phyloP scores from a whole-genome alignment of 108 stramenopile genomes.

The Skeletonema menzelii region DNA sequence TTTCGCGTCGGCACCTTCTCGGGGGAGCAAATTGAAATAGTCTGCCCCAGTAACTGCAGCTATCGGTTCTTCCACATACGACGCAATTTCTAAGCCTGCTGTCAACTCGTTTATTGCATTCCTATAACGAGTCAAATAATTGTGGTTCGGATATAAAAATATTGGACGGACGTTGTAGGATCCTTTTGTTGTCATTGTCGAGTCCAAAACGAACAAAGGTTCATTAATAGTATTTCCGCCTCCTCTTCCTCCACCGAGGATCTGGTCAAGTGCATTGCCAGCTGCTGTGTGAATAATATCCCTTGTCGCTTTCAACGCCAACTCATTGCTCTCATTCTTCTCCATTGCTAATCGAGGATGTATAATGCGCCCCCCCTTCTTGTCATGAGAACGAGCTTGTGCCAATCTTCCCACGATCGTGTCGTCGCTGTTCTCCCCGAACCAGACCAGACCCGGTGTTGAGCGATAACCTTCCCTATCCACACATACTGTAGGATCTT shows the following conservation, averaged over 20 bases:
- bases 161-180: conserved; percentile 42
- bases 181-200: conserved; percentile 17
- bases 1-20: background rate
- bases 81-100: no score
- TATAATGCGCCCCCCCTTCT: conserved; percentile 7
- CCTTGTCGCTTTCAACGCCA: background rate
- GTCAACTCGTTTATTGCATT: conserved; percentile 9
- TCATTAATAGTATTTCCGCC: background rate
- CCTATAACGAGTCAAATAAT: conserved; percentile 19
- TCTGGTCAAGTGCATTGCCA: conserved; percentile 39
- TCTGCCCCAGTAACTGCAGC: conserved; percentile 77
- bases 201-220: conserved; percentile 39
- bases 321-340: background rate
- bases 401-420: conserved; percentile 43
- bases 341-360: conserved; percentile 8
- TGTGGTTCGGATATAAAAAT: conserved; percentile 22
- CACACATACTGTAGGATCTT: conserved; percentile 42
- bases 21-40: conserved; percentile 49
- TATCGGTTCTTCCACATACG: conserved; percentile 67
- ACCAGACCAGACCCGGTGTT: conserved; percentile 45
- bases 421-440: conserved; percentile 17
- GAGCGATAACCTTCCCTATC: conserved; percentile 70
- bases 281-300: conserved; percentile 21
- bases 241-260: conserved; percentile 13
- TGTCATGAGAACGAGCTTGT: conserved; percentile 19